These are phyloP conservation scores for Trypanosoma melophagium DNA, from an alignment of 208 protist species.

Conservation along the genomic window DNA sequence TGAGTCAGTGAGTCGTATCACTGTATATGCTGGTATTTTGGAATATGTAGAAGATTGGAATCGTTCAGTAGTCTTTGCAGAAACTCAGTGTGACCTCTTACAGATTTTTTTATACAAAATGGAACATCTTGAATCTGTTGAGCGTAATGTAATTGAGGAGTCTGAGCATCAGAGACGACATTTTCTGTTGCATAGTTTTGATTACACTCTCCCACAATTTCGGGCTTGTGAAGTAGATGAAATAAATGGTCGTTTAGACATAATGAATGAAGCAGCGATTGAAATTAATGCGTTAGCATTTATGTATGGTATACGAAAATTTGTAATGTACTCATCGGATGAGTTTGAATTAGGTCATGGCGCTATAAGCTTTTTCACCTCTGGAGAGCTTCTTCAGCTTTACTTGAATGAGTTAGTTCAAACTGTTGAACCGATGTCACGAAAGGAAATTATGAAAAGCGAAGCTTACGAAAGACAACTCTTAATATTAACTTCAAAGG, in stretches of 20 bases:
- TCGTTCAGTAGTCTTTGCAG: conserved; percentile 14
- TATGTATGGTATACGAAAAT: conserved; percentile 18
- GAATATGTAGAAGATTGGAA: conserved; percentile 29
- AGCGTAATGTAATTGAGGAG: conserved; percentile 13
- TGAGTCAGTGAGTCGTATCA: conserved; percentile 6
- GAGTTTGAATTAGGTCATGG: conserved; percentile 33
- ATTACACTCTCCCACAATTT: conserved; percentile 22
- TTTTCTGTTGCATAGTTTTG: conserved; percentile 32
- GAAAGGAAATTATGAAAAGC: conserved; percentile 26
- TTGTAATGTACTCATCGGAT: conserved; percentile 28
- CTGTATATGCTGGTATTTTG: conserved; percentile 16
- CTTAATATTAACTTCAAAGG: conserved; percentile 17
- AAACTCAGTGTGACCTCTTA: conserved; percentile 1
- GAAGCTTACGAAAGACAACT: conserved; percentile 14
- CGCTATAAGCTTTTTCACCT: conserved; percentile 34
- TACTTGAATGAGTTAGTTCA: conserved; percentile 21
- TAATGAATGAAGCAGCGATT: conserved; percentile 44
- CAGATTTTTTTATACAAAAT: conserved; percentile 1
- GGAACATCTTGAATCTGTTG: conserved; percentile 13
- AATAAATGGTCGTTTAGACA: conserved; percentile 34
- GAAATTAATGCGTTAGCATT: conserved; percentile 32
- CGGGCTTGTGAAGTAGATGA: conserved; percentile 48
- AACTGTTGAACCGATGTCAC: conserved; percentile 31
- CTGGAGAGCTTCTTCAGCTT: conserved; percentile 25
- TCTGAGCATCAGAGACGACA: conserved; percentile 23